Conservation (phyloP, 2,329 filamentous ascomycete species). For the Fusarium pininemorale region DNA sequence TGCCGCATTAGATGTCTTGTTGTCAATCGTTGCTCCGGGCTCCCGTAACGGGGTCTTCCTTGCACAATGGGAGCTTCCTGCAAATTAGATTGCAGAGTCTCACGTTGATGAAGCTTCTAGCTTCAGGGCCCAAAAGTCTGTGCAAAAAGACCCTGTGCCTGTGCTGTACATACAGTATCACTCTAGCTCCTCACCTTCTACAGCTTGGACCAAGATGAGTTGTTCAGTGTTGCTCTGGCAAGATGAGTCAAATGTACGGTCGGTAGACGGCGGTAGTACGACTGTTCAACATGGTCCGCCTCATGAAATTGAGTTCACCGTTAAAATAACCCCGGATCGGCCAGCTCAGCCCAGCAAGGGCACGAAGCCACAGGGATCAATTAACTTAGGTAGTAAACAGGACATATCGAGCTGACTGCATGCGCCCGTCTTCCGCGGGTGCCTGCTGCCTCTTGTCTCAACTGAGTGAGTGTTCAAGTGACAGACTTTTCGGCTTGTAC, state of each 20-base stretch:
- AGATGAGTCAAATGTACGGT: conserved; percentile 29
- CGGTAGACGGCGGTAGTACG: neutral
- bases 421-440: conserved; percentile 15
- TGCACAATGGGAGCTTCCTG: conserved; percentile 7
- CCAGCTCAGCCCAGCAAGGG: conserved; percentile 27
- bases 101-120: conserved; percentile 13
- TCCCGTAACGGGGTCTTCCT: conserved; percentile 25
- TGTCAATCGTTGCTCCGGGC: conserved; percentile 22
- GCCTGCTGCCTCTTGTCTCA: conserved; percentile 14
- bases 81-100: conserved; percentile 22
- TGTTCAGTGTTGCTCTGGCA: conserved; percentile 33
- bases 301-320: conserved; percentile 16
- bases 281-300: conserved; percentile 9
- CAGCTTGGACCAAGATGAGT: conserved; percentile 32
- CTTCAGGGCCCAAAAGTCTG: conserved; percentile 6
- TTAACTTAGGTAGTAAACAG: neutral
- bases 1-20: conserved; percentile 5
- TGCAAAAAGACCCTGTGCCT: conserved; percentile 6
- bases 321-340: conserved; percentile 27
- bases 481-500: conserved; percentile 19
- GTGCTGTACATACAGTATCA: conserved; percentile 7
- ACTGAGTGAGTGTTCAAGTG: neutral
- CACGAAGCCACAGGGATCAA: conserved; percentile 8
- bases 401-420: neutral
- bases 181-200: neutral